Evolutionary conservation across 2,329 filamentous ascomycete species (phyloP), one percentile per base, ranked within the genome.

Genomic region (Stemphylium beticola): DNA sequence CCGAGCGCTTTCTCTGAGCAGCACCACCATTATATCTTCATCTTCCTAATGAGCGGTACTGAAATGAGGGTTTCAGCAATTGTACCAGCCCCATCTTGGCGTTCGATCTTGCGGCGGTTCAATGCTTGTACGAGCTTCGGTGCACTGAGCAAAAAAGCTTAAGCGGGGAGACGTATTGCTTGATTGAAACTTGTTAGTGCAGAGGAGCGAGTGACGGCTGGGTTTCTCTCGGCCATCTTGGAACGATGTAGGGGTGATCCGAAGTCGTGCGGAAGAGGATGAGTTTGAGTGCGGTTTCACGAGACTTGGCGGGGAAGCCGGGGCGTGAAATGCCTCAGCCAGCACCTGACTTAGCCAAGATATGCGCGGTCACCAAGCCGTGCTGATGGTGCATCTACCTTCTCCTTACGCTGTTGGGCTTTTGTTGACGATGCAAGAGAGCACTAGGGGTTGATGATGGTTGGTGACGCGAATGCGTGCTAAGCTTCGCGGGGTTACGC

Each of bases 11-110:
- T 37, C 53, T 45, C 40, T 24, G 55, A 54, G 37, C 32, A 33
- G 4, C 29, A 34, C 26, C 22, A 24, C 31, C 33, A 44, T 56
- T 58, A 57, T 62, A 58, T 57, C 49, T 37, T 6, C 36, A 32
- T 14, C 24, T 24, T 49, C 26, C n/a, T 38, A 14, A 37, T 63
- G 14, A 41, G 34, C 12, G 26, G 32, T 42, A 59, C 38, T 42
- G 53, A 38, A 50, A 47, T 31, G 31, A 24, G 46, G 43, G 64
- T 66, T 66, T 65, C 64, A 66, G 55, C 22, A 57, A 5, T 15
- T 29, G 57, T 62, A 55, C 56, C 62, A 64, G 53, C 45, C 57
- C 11, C 39, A 43, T 53, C 62, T 65, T 66, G 60, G 64, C 64
- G 64, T 66, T 63, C 58, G 64, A 62, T 53, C 41, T 51, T 52